Base-by-base conservation (phyloP, 371 early-diverging fungal species). In the Mortierella polycephala region DNA sequence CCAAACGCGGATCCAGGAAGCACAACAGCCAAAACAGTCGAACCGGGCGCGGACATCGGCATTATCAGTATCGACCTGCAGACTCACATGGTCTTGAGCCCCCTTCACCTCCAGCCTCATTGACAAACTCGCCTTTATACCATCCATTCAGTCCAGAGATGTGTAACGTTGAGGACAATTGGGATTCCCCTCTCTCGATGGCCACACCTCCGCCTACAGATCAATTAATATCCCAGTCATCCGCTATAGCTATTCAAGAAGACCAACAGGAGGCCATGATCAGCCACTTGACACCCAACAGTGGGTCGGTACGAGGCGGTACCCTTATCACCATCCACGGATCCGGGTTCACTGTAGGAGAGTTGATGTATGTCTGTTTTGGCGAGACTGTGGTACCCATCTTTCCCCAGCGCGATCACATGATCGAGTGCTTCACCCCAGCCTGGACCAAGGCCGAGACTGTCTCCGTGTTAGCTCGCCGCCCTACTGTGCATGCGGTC, bases 241-340 rank as follows among this genome's bases (percentile, higher is more conserved):
- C 18, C 50, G 18, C 57, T 56, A n/a, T 51, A 52, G 13, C 64
- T 67, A 53, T 49, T 23, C 1, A 60, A 60, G 41, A 13, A 45
- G 14, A 41, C 6, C 53, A 23, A 20, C 60, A 54, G 1, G 13
- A 46, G 18, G 69, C 56, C 37, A 9, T 58, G 2, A 53, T 75
- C 40, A 64, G 62, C 51, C 75, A 75, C 50, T 65, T 69, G 69
- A 75, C 75, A 1, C 75, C 75, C 49, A 64, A 61, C 59, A 75
- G 44, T 47, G 75, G 75, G 30, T 57, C 75, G 21, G 56, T 57
- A 23, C 75, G 75, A 18, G 75, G 75, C 5, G 75, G 75, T 23
- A 75, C 75, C 18, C 44, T 69, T 20, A 66, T 75, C 21, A 75
- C 75, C n/a, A 62, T 75, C 40, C 75, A 75, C 16, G 75, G 75